phyloP scores from a whole-genome alignment of 495 filamentous ascomycete species.

The Penicilliopsis zonata region DNA sequence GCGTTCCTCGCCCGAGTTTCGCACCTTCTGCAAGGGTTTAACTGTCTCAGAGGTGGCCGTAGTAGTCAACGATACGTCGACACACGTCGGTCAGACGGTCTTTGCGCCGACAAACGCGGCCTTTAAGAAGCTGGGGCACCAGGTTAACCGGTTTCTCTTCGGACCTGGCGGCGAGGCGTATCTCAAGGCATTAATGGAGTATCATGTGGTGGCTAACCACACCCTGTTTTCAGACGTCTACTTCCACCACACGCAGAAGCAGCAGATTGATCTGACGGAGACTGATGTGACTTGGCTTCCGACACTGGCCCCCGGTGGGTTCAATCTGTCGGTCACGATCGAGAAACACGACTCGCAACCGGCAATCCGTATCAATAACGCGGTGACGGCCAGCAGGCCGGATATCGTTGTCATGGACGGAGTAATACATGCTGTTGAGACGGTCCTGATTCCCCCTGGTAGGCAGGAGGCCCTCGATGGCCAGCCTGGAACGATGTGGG shows the following conservation, averaged over 20 bases:
- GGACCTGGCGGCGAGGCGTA: constrained; percentile 53
- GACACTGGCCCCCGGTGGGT: constrained; percentile 48
- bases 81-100: constrained; percentile 47
- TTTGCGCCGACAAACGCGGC: constrained; percentile 70
- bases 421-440: constrained; percentile 58
- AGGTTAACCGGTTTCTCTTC: constrained; percentile 69
- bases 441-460: constrained; percentile 64
- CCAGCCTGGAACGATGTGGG: no score
- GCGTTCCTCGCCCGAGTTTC: no score
- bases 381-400: constrained; percentile 40
- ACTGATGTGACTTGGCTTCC: constrained; percentile 50
- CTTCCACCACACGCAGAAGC: constrained; percentile 13
- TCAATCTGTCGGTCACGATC: constrained; percentile 50
- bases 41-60: no score
- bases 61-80: no score
- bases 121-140: constrained; percentile 56
- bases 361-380: constrained; percentile 60
- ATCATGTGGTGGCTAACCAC: constrained; percentile 62
- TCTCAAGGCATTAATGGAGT: constrained; percentile 61
- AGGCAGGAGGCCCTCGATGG: constrained; percentile 21
- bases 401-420: constrained; percentile 65
- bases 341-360: constrained; percentile 47
- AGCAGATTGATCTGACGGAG: constrained; percentile 23
- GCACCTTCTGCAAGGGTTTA: no score
- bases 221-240: constrained; percentile 70